Evolutionary conservation across 768 basidiomycete species (phyloP), one percentile per base, ranked within the genome.

Genomic region (Serendipita sp.): DNA sequence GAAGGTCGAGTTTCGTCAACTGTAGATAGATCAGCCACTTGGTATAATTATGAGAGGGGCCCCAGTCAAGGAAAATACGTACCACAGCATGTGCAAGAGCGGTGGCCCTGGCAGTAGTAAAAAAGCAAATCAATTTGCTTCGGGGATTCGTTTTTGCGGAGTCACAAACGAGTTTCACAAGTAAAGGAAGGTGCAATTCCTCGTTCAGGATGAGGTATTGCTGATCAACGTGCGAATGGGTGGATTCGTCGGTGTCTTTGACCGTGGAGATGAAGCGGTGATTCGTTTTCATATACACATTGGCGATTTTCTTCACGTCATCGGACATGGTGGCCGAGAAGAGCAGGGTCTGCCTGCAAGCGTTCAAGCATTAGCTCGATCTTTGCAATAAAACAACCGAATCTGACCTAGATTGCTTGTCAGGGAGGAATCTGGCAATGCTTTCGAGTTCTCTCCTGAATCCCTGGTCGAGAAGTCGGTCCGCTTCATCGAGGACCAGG

Each of bases 91-190:
- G 48, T 72, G 67, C 42, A 44, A 82, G 70, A 4, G 73, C 74
- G 1, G 81, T 79, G 7, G 80, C 80, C 61, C 81, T 77, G 4
- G 84, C 83, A 3, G 84, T 86, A n/a, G 83, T 81, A 45, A 82
- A 78, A 75, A 86, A 86, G 3, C 81, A 75, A 70, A 87, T 84
- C 16, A 77, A 67, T 64, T 79, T 79, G 44, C 75, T 50, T 0
- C 60, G 65, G 3, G 65, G 50, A 20, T 63, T 68, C 43, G 65
- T 67, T 65, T 67, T 73, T 71, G 62, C 70, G 66, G 3, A 69
- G 30, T 79, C 75, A 2, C 72, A 68, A 34, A 72, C 72, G 11
- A 80, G 66, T 42, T 79, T 68, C 42, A 75, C 72, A 14, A 79
- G 41, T 3, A 75, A 73, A 9, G 80, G 74, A 50, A 82, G 67